Evolutionary conservation across 2,329 filamentous ascomycete species (phyloP).

Genomic region (Monosporascus sp.): DNA sequence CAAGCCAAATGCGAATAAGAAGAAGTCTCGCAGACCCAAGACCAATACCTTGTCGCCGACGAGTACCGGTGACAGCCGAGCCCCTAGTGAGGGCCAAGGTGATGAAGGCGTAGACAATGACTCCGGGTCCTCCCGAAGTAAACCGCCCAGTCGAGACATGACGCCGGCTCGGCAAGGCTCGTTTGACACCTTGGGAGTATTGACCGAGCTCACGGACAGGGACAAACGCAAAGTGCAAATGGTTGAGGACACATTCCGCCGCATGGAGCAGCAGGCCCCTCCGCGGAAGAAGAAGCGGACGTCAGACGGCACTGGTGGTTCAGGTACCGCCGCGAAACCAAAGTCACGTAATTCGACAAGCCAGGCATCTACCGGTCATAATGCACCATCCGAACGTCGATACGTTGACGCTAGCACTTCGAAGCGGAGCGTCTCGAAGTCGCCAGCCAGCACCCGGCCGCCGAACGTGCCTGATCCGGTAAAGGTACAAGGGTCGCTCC

Average conservation of each 20-base stretch:
- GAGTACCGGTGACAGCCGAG: slow-evolving; percentile 59
- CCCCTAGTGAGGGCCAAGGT: slow-evolving; percentile 55
- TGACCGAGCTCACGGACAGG: slow-evolving; percentile 60
- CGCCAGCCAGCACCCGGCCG: slow-evolving; percentile 40
- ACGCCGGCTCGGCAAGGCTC: slow-evolving; percentile 58
- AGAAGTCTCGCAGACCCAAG: slow-evolving; percentile 51
- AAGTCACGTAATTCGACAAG: slow-evolving; percentile 27
- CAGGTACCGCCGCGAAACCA: slow-evolving; percentile 29
- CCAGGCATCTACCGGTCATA: slow-evolving; percentile 12
- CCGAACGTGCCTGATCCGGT: slow-evolving; percentile 26
- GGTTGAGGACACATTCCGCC: slow-evolving; percentile 59
- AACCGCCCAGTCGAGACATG: slow-evolving; percentile 60
- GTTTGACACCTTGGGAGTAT: slow-evolving; percentile 53
- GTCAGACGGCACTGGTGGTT: slow-evolving; percentile 45
- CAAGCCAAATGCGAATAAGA: slow-evolving; percentile 31
- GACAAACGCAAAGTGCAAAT: slow-evolving; percentile 64
- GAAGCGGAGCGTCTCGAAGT: slow-evolving; percentile 45
- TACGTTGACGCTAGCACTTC: slow-evolving; percentile 51
- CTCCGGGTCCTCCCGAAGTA: slow-evolving; percentile 53
- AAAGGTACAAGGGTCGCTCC: slow-evolving; percentile 23
- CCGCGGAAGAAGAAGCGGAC: slow-evolving; percentile 57
- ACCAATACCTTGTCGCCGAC: slow-evolving; percentile 54
- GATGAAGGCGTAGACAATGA: slow-evolving; percentile 54
- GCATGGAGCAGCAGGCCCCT: slow-evolving; percentile 55
- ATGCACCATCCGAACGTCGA: slow-evolving; percentile 32